These are phyloP conservation scores for Neurospora discreta DNA, from an alignment of 495 filamentous ascomycete species.

Conservation along the genomic window DNA sequence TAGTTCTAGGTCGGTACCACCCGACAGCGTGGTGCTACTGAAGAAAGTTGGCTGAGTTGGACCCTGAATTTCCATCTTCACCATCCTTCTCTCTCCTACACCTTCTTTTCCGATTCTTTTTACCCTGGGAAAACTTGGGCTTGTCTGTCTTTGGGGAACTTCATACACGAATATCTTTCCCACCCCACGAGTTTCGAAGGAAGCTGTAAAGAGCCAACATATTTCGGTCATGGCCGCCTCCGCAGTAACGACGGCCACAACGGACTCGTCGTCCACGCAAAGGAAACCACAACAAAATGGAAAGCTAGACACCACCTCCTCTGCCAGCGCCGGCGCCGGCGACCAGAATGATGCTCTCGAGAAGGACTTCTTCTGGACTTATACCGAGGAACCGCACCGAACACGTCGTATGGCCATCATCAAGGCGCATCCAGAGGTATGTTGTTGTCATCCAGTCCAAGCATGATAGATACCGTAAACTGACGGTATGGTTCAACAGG, in stretches of 20 bases:
- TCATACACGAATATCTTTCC: neutral
- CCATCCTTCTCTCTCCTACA: neutral
- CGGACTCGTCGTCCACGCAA: neutral
- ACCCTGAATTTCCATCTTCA: neutral
- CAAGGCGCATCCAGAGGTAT: conserved; percentile 94
- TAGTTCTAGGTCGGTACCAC: no score
- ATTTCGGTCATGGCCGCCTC: neutral
- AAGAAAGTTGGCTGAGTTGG: neutral
- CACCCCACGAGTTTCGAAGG: neutral
- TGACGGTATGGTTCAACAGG: conserved; percentile 35
- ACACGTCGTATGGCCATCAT: conserved; percentile 87
- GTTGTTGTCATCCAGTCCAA: neutral
- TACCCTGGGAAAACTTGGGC: neutral
- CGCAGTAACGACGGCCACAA: neutral
- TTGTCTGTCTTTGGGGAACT: neutral
- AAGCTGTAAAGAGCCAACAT: neutral
- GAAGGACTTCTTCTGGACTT: conserved; percentile 73
- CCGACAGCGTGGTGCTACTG: neutral
- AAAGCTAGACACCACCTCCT: neutral
- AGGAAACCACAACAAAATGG: neutral
- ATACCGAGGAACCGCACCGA: conserved; percentile 95
- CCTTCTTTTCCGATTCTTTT: neutral
- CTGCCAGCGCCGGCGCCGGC: neutral
- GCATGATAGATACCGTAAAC: neutral
- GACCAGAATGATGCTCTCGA: conserved; percentile 24